Conservation (phyloP, 306 rosid species). For the Lablab purpureus region DNA sequence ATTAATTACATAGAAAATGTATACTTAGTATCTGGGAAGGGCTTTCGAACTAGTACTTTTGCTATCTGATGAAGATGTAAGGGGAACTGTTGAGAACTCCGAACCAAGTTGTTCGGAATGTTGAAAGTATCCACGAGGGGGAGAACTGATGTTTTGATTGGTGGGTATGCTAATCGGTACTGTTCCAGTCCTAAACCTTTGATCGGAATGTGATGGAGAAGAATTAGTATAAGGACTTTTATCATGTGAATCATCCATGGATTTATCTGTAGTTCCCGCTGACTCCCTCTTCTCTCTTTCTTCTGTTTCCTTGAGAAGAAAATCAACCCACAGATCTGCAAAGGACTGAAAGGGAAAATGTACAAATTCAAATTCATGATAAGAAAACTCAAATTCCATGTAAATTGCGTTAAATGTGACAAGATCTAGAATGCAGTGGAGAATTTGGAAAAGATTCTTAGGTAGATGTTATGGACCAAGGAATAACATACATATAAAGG, state of each 20-base stretch:
- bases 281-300: constrained; percentile 82
- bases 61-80: constrained; percentile 72
- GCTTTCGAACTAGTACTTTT: constrained; percentile 52
- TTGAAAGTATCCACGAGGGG: constrained; percentile 53
- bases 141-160: constrained; percentile 53
- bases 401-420: not conserved
- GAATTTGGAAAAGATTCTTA: not conserved
- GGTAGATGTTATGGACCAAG: not conserved
- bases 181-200: constrained; percentile 50
- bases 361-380: constrained; percentile 24
- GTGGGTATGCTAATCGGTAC: constrained; percentile 50
- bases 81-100: constrained; percentile 93
- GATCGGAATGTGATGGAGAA: constrained; percentile 45
- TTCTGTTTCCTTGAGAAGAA: constrained; percentile 92
- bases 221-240: constrained; percentile 40
- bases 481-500: not conserved
- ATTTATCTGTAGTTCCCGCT: constrained; percentile 51
- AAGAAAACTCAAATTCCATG: not conserved
- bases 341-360: constrained; percentile 74
- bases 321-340: constrained; percentile 99
- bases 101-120: constrained; percentile 70
- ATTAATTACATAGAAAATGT: constrained; percentile 62
- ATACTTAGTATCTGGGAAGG: constrained; percentile 65
- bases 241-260: constrained; percentile 56
- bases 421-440: not conserved